Conservation (phyloP, 768 basidiomycete species). For the Suillus lakei region DNA sequence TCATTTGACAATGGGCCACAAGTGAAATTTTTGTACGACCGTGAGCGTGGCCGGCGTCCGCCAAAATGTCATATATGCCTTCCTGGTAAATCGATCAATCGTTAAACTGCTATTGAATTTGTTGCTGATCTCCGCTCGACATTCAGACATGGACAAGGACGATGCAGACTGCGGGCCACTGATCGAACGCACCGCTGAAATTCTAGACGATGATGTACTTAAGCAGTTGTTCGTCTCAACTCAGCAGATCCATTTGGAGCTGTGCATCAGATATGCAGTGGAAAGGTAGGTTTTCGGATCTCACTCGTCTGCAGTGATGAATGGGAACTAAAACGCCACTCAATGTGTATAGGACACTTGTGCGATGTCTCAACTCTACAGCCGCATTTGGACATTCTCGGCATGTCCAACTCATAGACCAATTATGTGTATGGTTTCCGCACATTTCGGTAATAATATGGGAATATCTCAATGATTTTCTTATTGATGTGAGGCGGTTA, state of each 20-base stretch:
- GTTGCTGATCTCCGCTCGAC: background rate
- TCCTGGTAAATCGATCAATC: background rate
- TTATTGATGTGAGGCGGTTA: no score
- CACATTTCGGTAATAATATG: no score
- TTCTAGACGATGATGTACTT: slow-evolving; percentile 22
- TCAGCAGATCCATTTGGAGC: slow-evolving; percentile 29
- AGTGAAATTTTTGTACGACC: background rate
- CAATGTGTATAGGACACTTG: no score
- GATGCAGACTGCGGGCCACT: slow-evolving; percentile 17
- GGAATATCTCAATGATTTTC: no score
- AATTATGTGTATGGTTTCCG: no score
- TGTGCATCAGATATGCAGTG: slow-evolving; percentile 1
- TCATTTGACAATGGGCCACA: slow-evolving; percentile 5
- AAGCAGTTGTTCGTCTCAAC: slow-evolving; percentile 27
- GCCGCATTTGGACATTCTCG: no score
- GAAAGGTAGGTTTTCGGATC: background rate
- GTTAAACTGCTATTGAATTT: background rate
- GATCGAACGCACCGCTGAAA: slow-evolving; percentile 23
- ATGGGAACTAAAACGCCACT: no score
- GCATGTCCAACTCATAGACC: no score
- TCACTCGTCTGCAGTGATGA: no score
- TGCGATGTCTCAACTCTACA: no score
- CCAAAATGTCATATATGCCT: slow-evolving; percentile 1
- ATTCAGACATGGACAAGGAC: slow-evolving; percentile 23
- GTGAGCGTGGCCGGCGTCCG: background rate